These are phyloP conservation scores for Podila verticillata DNA, from an alignment of 192 early-diverging fungal genomes.

Conservation along the genomic window DNA sequence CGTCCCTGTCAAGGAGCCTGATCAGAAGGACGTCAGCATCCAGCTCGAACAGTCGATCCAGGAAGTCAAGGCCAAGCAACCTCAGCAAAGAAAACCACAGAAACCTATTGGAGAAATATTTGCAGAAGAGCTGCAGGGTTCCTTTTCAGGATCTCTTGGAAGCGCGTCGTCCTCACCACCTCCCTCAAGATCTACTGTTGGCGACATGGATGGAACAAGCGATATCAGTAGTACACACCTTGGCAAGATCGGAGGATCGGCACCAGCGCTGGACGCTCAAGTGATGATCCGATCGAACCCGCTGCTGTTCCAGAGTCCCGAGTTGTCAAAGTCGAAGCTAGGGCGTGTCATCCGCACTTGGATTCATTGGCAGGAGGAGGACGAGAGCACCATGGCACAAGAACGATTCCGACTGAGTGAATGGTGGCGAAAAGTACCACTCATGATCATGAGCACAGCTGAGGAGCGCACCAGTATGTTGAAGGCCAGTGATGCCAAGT, in stretches of 20 bases:
- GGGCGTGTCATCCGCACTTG: slow-evolving; percentile 30
- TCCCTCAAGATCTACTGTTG: not conserved
- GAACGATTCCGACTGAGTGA: slow-evolving; percentile 8
- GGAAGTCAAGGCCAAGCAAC: slow-evolving; percentile 2
- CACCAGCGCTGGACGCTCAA: slow-evolving; percentile 21
- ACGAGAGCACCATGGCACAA: not conserved
- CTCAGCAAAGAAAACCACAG: not conserved
- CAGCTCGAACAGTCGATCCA: slow-evolving; percentile 16
- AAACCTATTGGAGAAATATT: slow-evolving; percentile 37
- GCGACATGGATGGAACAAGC: not conserved
- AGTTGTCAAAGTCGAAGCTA: slow-evolving; percentile 19
- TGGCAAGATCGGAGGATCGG: slow-evolving; percentile 31
- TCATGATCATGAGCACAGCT: slow-evolving; percentile 27
- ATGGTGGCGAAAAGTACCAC: slow-evolving; percentile 47
- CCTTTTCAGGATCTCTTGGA: slow-evolving; percentile 34
- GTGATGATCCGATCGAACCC: slow-evolving; percentile 77
- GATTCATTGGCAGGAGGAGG: slow-evolving; percentile 50
- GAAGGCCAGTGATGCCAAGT: not conserved
- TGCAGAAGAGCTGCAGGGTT: slow-evolving; percentile 33
- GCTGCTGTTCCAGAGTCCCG: slow-evolving; percentile 76
- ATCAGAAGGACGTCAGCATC: slow-evolving; percentile 18
- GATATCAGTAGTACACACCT: slow-evolving; percentile 7
- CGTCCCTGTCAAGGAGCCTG: slow-evolving; percentile 15
- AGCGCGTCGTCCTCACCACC: not conserved
- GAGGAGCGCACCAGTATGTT: slow-evolving; percentile 6